Conservation (phyloP, 2,329 filamentous ascomycete species). For the Claviceps capensis region DNA sequence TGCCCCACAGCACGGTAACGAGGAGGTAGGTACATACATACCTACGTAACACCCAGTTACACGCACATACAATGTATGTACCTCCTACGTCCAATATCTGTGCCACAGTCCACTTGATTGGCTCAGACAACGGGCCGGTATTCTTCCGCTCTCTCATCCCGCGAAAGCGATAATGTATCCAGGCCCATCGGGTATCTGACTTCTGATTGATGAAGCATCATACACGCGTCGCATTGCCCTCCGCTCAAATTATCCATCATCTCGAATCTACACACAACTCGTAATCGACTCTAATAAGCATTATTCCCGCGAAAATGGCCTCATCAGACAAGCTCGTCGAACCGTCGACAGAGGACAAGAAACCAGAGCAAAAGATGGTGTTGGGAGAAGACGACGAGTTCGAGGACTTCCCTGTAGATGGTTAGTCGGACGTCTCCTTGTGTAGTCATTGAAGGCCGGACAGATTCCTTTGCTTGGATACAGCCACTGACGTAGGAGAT, state of each 20-base stretch:
- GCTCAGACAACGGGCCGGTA: too few relatives aligned
- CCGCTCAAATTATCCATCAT: not conserved
- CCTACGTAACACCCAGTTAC: too few relatives aligned
- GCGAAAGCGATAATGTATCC: too few relatives aligned
- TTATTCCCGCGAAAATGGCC: slow-evolving; percentile 2
- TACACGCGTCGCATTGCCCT: not conserved
- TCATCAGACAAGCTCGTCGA: slow-evolving; percentile 16
- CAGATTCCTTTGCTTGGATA: not conserved
- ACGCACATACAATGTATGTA: too few relatives aligned
- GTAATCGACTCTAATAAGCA: not conserved
- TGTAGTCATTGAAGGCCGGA: not conserved
- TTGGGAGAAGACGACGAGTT: slow-evolving; percentile 98
- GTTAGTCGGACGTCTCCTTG: slow-evolving; percentile 31
- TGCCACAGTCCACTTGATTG: too few relatives aligned
- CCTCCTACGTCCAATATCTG: too few relatives aligned
- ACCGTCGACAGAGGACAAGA: slow-evolving; percentile 16
- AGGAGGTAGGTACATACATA: too few relatives aligned
- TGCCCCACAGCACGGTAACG: too few relatives aligned
- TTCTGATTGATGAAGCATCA: too few relatives aligned
- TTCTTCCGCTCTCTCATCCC: too few relatives aligned
- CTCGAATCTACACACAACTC: not conserved
- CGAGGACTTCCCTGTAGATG: slow-evolving; percentile 95
- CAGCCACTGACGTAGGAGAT: not conserved
- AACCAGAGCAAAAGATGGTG: slow-evolving; percentile 38
- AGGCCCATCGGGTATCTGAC: too few relatives aligned